These are phyloP conservation scores for Cardamine resedifolia DNA, from an alignment of 345 rosid genomes.

Conservation along the genomic window DNA sequence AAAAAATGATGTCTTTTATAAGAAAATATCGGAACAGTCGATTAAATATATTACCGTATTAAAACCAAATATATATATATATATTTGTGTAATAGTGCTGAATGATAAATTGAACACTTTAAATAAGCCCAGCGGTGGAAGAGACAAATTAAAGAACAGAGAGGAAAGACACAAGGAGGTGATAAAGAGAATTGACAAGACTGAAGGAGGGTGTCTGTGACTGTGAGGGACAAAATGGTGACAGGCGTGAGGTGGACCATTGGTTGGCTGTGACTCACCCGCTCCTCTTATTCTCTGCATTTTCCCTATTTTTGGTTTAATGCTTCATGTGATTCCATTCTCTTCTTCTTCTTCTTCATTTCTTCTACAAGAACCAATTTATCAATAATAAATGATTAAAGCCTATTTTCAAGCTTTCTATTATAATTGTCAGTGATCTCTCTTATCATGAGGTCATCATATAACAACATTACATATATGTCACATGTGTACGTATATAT, in stretches of 20 bases:
- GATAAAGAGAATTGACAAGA: slow-evolving; percentile 36
- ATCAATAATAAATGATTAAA: slow-evolving; percentile 23
- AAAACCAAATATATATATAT: too few species aligned
- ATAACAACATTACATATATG: slow-evolving; percentile 14
- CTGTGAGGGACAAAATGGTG: slow-evolving; percentile 41
- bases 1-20: not conserved
- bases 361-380: not conserved
- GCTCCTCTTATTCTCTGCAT: slow-evolving; percentile 21
- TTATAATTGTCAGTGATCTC: slow-evolving; percentile 36
- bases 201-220: slow-evolving; percentile 30
- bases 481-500: slow-evolving; percentile 18
- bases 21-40: not conserved
- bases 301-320: slow-evolving; percentile 10
- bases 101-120: slow-evolving; percentile 4
- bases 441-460: slow-evolving; percentile 47
- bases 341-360: not conserved
- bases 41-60: too few species aligned
- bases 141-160: slow-evolving; percentile 10
- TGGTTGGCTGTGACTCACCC: slow-evolving; percentile 34
- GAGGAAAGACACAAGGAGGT: not conserved
- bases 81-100: too few species aligned
- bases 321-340: slow-evolving; percentile 35
- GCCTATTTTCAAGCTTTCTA: slow-evolving; percentile 30
- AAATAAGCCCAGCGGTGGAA: slow-evolving; percentile 5
- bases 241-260: slow-evolving; percentile 38